These are phyloP conservation scores for Trichosporon asahii DNA, from an alignment of 1,284 basidiomycete genomes.

Conservation along the genomic window DNA sequence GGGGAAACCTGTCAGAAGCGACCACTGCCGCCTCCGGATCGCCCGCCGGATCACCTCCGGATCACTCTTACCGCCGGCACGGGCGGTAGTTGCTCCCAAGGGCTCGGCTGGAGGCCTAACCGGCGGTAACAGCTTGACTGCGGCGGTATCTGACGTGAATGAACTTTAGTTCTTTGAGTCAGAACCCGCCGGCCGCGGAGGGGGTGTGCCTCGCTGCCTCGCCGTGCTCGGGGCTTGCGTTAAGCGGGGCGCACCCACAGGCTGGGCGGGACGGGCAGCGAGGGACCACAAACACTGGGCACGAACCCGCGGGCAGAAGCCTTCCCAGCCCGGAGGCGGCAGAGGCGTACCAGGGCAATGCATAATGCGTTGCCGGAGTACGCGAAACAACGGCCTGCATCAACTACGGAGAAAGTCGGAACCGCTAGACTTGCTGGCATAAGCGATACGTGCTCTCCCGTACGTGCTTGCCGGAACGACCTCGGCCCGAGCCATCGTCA, in stretches of 20 bases:
- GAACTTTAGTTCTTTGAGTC: too few relatives aligned
- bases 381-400: neutral
- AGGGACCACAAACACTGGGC: neutral
- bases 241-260: neutral
- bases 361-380: neutral
- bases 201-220: neutral
- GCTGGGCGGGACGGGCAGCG: neutral
- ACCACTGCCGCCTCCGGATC: neutral
- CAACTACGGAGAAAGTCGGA: neutral
- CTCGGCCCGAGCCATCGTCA: neutral
- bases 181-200: too few relatives aligned
- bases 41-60: slow-evolving; percentile 3
- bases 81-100: neutral
- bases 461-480: neutral
- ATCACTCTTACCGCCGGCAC: slow-evolving; percentile 7
- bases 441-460: neutral
- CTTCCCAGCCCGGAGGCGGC: too few relatives aligned
- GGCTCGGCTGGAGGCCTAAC: neutral
- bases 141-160: neutral
- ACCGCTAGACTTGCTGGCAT: neutral
- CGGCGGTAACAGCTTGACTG: neutral
- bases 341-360: neutral
- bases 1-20: neutral
- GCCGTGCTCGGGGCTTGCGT: neutral
- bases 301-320: neutral